A percentile compares a stretch with the other conserved stretches of the same genome.
Conservation (phyloP, 2,329 filamentous ascomycete genomes). For the Passalora sequoiae region DNA sequence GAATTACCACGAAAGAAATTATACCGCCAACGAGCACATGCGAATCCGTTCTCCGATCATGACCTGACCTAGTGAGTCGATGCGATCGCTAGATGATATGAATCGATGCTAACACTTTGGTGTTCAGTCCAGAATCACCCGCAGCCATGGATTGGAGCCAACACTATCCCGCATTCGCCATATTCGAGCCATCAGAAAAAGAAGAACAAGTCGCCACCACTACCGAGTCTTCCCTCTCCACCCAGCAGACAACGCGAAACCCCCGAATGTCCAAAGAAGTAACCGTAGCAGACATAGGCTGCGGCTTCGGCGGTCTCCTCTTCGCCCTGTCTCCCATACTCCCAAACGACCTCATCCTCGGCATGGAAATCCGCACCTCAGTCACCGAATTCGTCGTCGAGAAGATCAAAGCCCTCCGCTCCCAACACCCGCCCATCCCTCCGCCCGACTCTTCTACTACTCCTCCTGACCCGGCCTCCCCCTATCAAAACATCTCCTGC, state of each 20-base stretch:
- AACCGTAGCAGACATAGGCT: slow-evolving; percentile 93
- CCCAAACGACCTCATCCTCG: slow-evolving; percentile 76
- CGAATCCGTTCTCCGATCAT: slow-evolving; percentile 97
- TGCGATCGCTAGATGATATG: background rate
- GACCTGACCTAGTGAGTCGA: slow-evolving; percentile 70
- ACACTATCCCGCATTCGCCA: slow-evolving; percentile 69
- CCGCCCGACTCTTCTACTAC: slow-evolving; percentile 4
- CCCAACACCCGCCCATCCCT: slow-evolving; percentile 41
- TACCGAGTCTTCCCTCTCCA: slow-evolving; percentile 9
- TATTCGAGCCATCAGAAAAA: background rate
- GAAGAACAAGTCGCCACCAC: slow-evolving; percentile 4
- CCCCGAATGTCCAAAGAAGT: slow-evolving; percentile 61
- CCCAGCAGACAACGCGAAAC: slow-evolving; percentile 5
- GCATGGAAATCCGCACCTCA: slow-evolving; percentile 86
- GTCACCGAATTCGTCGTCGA: slow-evolving; percentile 89
- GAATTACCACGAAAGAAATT: slow-evolving; percentile 88
- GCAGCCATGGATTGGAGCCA: slow-evolving; percentile 85
- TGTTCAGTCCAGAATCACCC: slow-evolving; percentile 69
- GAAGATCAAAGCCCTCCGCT: slow-evolving; percentile 74
- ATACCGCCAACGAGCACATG: slow-evolving; percentile 92
- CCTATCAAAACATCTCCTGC: slow-evolving; percentile 82
- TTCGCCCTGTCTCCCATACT: slow-evolving; percentile 77
- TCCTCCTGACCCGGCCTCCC: slow-evolving; percentile 19
- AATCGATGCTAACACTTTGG: slow-evolving; percentile 21
- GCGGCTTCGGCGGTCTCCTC: slow-evolving; percentile 87